Percentiles rank a stretch among this genome's conserved stretches.
Evolutionary conservation across 2,329 filamentous ascomycete genomes (phyloP).

Genomic region (Bipolaris cookei): DNA sequence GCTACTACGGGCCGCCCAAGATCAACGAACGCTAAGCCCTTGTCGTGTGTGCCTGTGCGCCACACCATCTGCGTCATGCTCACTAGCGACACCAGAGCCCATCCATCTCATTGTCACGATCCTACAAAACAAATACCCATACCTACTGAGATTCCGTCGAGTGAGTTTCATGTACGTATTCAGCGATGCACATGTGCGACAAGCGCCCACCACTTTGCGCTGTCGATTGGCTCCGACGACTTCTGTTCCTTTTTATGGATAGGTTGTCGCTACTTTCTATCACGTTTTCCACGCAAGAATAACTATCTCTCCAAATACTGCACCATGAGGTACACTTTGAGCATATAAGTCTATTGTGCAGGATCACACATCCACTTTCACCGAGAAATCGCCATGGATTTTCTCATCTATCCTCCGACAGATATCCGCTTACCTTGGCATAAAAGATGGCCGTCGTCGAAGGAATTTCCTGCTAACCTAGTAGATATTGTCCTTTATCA

Average conservation of each 20-base stretch:
- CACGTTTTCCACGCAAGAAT: constrained; percentile 37
- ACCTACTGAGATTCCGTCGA: not conserved
- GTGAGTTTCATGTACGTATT: not conserved
- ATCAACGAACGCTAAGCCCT: not conserved
- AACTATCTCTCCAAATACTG: constrained; percentile 27
- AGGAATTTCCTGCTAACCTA: too few species aligned
- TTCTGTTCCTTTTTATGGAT: constrained; percentile 11
- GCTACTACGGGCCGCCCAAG: not conserved
- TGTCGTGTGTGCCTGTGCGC: not conserved
- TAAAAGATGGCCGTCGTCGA: too few species aligned
- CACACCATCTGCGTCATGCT: not conserved
- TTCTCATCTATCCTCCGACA: constrained; percentile 34
- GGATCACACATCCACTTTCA: constrained; percentile 20
- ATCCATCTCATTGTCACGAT: not conserved
- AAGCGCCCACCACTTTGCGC: not conserved
- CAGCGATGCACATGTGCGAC: not conserved
- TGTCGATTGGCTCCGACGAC: not conserved
- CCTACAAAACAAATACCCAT: not conserved
- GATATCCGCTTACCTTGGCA: not conserved
- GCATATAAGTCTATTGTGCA: constrained; percentile 21
- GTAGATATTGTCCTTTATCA: too few species aligned
- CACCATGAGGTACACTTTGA: constrained; percentile 21
- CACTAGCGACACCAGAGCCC: not conserved
- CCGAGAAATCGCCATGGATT: constrained; percentile 33
- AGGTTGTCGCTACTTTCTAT: constrained; percentile 26